Evolutionary conservation across 2,329 filamentous ascomycete genomes (phyloP), one percentile per base, ranked within the genome.

Genomic region (Zalaria sp.): DNA sequence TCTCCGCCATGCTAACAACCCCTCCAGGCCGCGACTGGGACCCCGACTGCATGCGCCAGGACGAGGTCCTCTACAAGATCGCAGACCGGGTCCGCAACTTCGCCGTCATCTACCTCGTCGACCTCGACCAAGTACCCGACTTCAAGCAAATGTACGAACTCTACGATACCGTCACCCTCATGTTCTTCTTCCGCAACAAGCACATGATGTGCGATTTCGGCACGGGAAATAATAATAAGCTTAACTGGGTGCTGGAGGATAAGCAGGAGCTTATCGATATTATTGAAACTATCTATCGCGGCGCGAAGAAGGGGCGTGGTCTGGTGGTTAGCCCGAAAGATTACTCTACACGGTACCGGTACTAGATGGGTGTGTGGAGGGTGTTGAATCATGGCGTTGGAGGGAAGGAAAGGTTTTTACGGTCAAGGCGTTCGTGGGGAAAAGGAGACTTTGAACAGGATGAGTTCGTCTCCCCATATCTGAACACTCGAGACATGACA

Each of bases 201-300:
- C 87, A 95, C 65, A 96, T 96, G 78, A 93, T 93, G 83, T 86
- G 83, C 61, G 89, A 96, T 75, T 87, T 95, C 53, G 89, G 89
- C 37, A 98, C 91, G 2, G 91, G 91, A 50, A 94, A 98, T 67
- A 98, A 98, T 64, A 98, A 98, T 63, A 96, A 96, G 63, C 71
- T 95, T 52, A 95, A 95, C 60, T 94, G 86, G 81, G 85, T 94
- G 38, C 69, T 93, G 41, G 88, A 96, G 64, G 89, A 98, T 58
- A 96, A 98, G 67, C 89, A 96, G 62, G 91, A 98, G 67, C 71
- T 98, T 55, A 93, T 98, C 56, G 91, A 98, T 64, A 98, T 98
- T 51, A 80, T 96, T 57, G 91, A 98, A 71, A 95, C 88, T 4
- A 88, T 98, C 47, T 98, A 96, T 61, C 80, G 88, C 45, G 91